These are phyloP conservation scores for Candida jianshihensis DNA, from an alignment of 805 yeast species.

Conservation along the genomic window DNA sequence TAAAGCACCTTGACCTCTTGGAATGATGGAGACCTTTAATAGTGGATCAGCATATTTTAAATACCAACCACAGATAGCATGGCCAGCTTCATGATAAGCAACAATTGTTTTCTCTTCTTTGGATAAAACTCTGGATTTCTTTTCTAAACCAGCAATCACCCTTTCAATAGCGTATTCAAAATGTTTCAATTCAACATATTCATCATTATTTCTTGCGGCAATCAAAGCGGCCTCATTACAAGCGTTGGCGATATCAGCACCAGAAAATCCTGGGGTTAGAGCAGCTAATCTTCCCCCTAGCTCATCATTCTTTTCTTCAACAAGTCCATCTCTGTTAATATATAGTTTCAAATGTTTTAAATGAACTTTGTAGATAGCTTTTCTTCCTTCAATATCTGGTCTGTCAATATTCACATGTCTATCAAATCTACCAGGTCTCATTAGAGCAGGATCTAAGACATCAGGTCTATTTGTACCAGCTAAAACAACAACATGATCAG, in stretches of 20 bases:
- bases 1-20: conserved; percentile 89
- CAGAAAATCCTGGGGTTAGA: conserved; percentile 90
- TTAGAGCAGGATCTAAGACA: conserved; percentile 78
- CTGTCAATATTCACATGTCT: conserved; percentile 80
- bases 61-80: conserved; percentile 94
- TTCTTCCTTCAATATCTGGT: conserved; percentile 87
- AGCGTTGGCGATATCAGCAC: conserved; percentile 93
- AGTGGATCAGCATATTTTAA: conserved; percentile 84
- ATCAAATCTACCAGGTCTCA: conserved; percentile 94
- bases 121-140: conserved; percentile 70
- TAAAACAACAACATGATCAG: conserved; percentile 85
- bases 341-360: conserved; percentile 50
- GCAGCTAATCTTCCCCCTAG: conserved; percentile 84
- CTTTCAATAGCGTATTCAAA: conserved; percentile 92
- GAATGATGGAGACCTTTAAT: conserved; percentile 88
- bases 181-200: conserved; percentile 56
- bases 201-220: conserved; percentile 76
- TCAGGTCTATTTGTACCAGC: conserved; percentile 96
- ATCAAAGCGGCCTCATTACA: conserved; percentile 92
- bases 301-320: conserved; percentile 41
- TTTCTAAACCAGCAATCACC: conserved; percentile 90
- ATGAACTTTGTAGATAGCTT: conserved; percentile 79
- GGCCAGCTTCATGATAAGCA: conserved; percentile 96
- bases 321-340: conserved; percentile 31
- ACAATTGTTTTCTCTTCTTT: conserved; percentile 79